Evolutionary conservation across 1,284 basidiomycete genomes (phyloP).

Genomic region (Moniliella sp.): DNA sequence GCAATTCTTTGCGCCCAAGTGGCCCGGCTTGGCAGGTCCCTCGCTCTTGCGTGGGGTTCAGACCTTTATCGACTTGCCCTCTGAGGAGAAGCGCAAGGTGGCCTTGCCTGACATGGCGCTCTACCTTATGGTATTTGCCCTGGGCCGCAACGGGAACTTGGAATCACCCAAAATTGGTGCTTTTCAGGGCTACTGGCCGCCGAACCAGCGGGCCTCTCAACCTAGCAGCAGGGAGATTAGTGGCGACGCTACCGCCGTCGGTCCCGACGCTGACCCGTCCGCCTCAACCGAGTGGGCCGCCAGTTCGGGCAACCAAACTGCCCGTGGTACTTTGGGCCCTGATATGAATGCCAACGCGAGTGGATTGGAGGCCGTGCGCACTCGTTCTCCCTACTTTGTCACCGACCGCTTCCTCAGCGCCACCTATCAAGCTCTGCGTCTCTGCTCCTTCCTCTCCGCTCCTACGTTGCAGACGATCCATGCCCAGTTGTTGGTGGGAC

Average conservation of each 20-base stretch:
- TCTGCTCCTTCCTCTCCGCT: conserved; percentile 9
- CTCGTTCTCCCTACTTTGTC: background rate
- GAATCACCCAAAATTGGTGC: conserved; percentile 4
- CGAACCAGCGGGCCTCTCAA: no score
- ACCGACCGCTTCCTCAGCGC: conserved; percentile 10
- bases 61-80: conserved; percentile 5
- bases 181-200: background rate
- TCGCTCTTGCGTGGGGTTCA: conserved; percentile 6
- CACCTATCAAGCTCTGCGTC: conserved; percentile 8
- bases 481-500: conserved; percentile 10
- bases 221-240: no score
- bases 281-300: no score
- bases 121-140: conserved; percentile 10
- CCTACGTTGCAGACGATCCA: conserved; percentile 11
- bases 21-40: conserved; percentile 7
- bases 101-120: conserved; percentile 7
- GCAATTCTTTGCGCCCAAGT: conserved; percentile 1
- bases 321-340: no score
- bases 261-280: no score
- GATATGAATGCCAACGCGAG: background rate
- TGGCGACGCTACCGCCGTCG: no score
- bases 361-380: background rate
- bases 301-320: no score
- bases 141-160: conserved; percentile 10
- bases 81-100: conserved; percentile 5